Conservation (phyloP, 2,329 filamentous ascomycete genomes). For the Aspergillus piperis region DNA sequence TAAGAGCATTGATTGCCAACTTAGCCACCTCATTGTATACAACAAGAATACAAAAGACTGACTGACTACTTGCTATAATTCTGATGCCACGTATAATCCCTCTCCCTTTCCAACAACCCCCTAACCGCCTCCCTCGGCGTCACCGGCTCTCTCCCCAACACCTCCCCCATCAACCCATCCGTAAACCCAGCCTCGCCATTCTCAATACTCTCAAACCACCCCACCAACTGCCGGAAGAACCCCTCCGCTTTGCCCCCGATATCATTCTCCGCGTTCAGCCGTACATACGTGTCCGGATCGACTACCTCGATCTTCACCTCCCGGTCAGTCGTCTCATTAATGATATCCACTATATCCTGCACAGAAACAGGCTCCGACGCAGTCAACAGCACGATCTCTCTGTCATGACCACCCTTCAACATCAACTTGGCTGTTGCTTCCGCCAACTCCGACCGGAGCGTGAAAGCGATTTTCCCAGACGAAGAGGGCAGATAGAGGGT, state of each 20-base stretch:
- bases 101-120: conserved; percentile 31
- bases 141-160: conserved; percentile 49
- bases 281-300: conserved; percentile 38
- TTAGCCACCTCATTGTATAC: background rate
- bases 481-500: conserved; percentile 28
- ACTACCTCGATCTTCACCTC: conserved; percentile 37
- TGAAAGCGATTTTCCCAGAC: conserved; percentile 53
- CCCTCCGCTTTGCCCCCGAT: conserved; percentile 39
- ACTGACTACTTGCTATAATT: conserved; percentile 36
- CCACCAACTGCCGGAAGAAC: conserved; percentile 45
- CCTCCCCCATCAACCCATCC: conserved; percentile 44
- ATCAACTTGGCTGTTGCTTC: conserved; percentile 57
- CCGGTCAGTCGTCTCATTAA: conserved; percentile 40
- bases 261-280: conserved; percentile 31
- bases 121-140: conserved; percentile 40
- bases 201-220: conserved; percentile 49
- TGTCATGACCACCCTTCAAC: conserved; percentile 40
- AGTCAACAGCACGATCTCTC: conserved; percentile 43
- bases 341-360: conserved; percentile 39
- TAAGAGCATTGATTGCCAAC: too few relatives aligned
- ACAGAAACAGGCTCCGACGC: conserved; percentile 38
- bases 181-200: conserved; percentile 48
- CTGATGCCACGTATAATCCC: conserved; percentile 49
- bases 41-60: background rate
- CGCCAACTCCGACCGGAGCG: conserved; percentile 55